These are phyloP conservation scores for Alternaria sp. DNA, from an alignment of 2,329 filamentous ascomycete genomes.

Conservation along the genomic window DNA sequence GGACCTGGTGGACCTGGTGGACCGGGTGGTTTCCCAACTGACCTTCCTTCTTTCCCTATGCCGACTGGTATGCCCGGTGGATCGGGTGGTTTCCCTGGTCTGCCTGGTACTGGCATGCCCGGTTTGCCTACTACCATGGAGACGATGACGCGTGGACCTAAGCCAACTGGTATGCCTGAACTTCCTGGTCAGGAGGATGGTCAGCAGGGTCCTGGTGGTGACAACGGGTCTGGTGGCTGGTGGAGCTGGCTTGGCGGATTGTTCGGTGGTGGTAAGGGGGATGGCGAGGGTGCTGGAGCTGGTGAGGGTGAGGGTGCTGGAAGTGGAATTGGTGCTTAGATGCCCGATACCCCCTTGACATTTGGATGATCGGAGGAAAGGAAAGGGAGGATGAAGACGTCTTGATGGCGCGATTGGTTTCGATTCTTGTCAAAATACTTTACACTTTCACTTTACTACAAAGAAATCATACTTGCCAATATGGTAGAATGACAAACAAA, in stretches of 20 bases:
- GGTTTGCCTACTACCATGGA: conserved; percentile 9
- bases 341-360: neutral
- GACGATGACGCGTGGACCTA: conserved; percentile 20
- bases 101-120: conserved; percentile 1
- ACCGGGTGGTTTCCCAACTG: conserved; percentile 1
- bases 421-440: neutral
- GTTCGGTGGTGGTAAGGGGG: conserved; percentile 4
- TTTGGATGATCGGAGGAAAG: neutral
- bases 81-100: conserved; percentile 1
- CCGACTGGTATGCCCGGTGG: conserved; percentile 4
- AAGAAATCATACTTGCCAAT: neutral
- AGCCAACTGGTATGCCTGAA: conserved; percentile 13
- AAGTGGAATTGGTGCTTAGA: neutral
- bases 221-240: conserved; percentile 9
- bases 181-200: neutral
- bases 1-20: neutral
- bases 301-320: neutral
- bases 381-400: neutral
- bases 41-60: conserved; percentile 1
- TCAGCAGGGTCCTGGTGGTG: neutral
- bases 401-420: neutral
- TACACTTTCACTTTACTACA: neutral
- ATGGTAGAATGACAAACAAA: neutral
- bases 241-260: conserved; percentile 12
- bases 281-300: neutral